Evolutionary conservation across 2,329 filamentous ascomycete genomes (phyloP).

Genomic region (Blastomyces parvus): DNA sequence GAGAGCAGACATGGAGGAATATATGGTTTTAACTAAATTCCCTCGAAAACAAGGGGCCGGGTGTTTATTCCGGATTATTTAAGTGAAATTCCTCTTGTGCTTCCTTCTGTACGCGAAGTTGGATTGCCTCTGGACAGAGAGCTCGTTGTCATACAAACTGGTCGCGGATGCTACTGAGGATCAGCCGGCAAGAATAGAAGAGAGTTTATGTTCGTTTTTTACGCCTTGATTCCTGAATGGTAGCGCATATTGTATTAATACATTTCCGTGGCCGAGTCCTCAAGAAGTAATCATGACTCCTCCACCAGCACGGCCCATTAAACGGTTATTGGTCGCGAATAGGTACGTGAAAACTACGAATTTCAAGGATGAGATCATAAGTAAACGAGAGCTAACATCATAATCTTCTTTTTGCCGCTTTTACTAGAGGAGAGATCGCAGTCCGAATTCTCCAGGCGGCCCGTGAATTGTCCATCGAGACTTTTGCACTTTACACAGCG

Average conservation of each 20-base stretch:
- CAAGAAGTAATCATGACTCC: conserved; percentile 7
- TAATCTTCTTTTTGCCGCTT: background rate
- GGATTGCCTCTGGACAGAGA: background rate
- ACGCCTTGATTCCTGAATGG: background rate
- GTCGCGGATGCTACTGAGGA: background rate
- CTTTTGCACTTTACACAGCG: conserved; percentile 47
- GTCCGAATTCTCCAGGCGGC: conserved; percentile 51
- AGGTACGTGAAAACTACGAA: conserved; percentile 30
- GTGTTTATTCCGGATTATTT: background rate
- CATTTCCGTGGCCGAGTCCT: background rate
- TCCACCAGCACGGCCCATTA: conserved; percentile 33
- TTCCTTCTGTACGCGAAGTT: background rate
- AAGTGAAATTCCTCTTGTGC: background rate
- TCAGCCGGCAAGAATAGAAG: background rate
- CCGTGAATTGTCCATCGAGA: conserved; percentile 49
- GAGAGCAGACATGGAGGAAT: background rate
- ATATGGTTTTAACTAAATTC: background rate
- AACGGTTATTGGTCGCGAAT: conserved; percentile 46
- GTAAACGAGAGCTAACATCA: background rate
- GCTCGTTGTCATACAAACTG: background rate
- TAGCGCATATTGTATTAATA: background rate
- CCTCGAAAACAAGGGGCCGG: background rate
- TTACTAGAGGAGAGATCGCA: conserved; percentile 52
- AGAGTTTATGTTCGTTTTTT: background rate
- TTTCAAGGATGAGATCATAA: conserved; percentile 5